phyloP scores from a whole-genome alignment of 1,139 yeast species.

The Pichia sp. region DNA sequence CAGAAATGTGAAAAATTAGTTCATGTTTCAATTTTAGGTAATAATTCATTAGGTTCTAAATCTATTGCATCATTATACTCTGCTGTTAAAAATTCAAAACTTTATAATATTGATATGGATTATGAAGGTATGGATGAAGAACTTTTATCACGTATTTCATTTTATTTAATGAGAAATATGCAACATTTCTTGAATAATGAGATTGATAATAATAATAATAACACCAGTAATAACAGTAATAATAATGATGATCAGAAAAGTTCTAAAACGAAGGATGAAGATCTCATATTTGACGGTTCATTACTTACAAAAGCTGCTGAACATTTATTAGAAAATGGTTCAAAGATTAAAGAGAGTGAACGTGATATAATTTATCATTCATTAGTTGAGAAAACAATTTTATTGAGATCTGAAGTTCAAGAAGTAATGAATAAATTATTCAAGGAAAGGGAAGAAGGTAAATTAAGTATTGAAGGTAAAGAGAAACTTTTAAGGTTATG shows the following conservation, averaged over 20 bases:
- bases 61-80: slow-evolving; percentile 66
- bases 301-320: slow-evolving; percentile 61
- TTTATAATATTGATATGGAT: slow-evolving; percentile 73
- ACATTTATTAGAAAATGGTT: slow-evolving; percentile 35
- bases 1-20: slow-evolving; percentile 62
- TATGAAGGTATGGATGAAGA: slow-evolving; percentile 64
- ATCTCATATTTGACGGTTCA: slow-evolving; percentile 47
- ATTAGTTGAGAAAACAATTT: slow-evolving; percentile 44
- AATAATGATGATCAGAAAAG: slow-evolving; percentile 1
- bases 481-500: slow-evolving; percentile 65
- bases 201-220: slow-evolving; percentile 1
- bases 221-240: slow-evolving; percentile 30
- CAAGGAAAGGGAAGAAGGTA: slow-evolving; percentile 48
- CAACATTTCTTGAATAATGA: slow-evolving; percentile 42
- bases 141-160: slow-evolving; percentile 69
- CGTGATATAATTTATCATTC: slow-evolving; percentile 34
- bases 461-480: slow-evolving; percentile 58
- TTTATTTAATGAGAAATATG: slow-evolving; percentile 78
- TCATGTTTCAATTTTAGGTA: slow-evolving; percentile 71
- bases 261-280: slow-evolving; percentile 30
- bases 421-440: slow-evolving; percentile 54
- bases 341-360: slow-evolving; percentile 25
- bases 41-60: slow-evolving; percentile 45
- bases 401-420: slow-evolving; percentile 51
- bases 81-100: slow-evolving; percentile 63